Percentiles rank a stretch among this genome's conserved stretches.
These are phyloP conservation scores for Hypomontagnella submonticulosa DNA, from an alignment of 495 filamentous ascomycete genomes.

Conservation along the genomic window DNA sequence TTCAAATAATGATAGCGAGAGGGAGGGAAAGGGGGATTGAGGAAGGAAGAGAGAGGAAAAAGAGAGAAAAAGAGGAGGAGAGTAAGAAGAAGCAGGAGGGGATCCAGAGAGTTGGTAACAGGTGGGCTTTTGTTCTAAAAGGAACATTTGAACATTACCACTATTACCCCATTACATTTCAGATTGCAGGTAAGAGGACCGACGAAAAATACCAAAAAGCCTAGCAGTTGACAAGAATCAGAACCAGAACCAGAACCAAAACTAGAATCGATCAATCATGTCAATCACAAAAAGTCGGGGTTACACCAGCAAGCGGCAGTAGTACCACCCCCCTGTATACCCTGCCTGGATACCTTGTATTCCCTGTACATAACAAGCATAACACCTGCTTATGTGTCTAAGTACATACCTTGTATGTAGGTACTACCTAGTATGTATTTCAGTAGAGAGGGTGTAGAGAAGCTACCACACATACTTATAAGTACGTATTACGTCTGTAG, in stretches of 20 bases:
- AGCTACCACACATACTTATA: neutral
- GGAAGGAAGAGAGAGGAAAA: conserved; percentile 23
- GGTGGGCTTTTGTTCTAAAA: conserved; percentile 33
- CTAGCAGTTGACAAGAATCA: too few relatives aligned
- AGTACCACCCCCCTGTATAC: conserved; percentile 10
- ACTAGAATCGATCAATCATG: conserved; percentile 35
- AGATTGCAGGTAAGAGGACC: conserved; percentile 35
- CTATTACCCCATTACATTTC: too few relatives aligned
- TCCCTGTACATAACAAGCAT: neutral
- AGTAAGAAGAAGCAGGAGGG: conserved; percentile 40
- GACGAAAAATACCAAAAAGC: neutral
- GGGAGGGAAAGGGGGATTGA: conserved; percentile 8
- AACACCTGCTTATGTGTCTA: conserved; percentile 6
- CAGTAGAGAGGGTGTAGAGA: too few relatives aligned
- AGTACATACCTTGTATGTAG: too few relatives aligned
- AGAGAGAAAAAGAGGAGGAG: conserved; percentile 11
- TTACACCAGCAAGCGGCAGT: conserved; percentile 41
- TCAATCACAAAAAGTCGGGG: conserved; percentile 29
- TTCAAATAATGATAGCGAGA: conserved; percentile 7
- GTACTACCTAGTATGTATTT: too few relatives aligned
- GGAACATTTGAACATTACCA: conserved; percentile 11
- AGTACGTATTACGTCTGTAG: neutral
- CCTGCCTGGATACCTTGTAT: too few relatives aligned
- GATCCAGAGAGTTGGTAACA: conserved; percentile 51
- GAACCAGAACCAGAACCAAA: too few relatives aligned